phyloP scores from a whole-genome alignment of 441 rosid genomes.

The Viola pubescens region DNA sequence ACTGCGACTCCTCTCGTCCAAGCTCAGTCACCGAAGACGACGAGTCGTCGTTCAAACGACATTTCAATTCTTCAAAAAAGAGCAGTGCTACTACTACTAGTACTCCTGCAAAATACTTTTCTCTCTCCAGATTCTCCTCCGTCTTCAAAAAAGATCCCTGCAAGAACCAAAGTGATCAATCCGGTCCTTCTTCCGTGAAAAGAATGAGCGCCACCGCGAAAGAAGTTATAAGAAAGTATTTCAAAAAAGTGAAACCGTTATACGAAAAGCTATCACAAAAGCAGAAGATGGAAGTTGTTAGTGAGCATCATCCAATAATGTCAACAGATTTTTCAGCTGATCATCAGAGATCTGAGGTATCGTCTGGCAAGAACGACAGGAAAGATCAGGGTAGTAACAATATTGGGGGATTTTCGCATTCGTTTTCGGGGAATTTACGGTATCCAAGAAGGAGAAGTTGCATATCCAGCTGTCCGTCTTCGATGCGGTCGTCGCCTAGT shows the following conservation, averaged over 20 bases:
- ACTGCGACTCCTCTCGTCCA: slow-evolving; percentile 74
- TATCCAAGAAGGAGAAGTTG: slow-evolving; percentile 57
- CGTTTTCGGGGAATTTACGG: slow-evolving; percentile 82
- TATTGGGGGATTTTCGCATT: slow-evolving; percentile 37
- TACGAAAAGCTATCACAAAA: slow-evolving; percentile 78
- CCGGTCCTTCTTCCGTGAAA: slow-evolving; percentile 41
- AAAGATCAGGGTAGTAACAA: slow-evolving; percentile 19
- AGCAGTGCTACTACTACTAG: slow-evolving; percentile 12
- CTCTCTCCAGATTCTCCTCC: slow-evolving; percentile 70
- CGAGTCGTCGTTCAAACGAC: slow-evolving; percentile 19
- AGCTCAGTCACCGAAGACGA: slow-evolving; percentile 76
- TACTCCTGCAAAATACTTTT: slow-evolving; percentile 34
- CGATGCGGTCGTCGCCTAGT: slow-evolving; percentile 86
- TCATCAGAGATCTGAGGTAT: slow-evolving; percentile 25
- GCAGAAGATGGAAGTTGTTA: slow-evolving; percentile 41
- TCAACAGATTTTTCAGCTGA: slow-evolving; percentile 17
- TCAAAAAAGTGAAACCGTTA: slow-evolving; percentile 86
- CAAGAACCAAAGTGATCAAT: slow-evolving; percentile 21
- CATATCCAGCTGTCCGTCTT: slow-evolving; percentile 82
- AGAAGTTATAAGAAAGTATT: slow-evolving; percentile 69
- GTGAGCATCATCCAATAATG: slow-evolving; percentile 4
- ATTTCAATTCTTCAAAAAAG: slow-evolving; percentile 24
- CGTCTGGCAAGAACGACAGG: slow-evolving; percentile 15
- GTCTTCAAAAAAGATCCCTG: slow-evolving; percentile 71
- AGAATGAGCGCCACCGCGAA: slow-evolving; percentile 71